phyloP scores from a whole-genome alignment of 495 filamentous ascomycete genomes.

The Neurospora tetraspora region DNA sequence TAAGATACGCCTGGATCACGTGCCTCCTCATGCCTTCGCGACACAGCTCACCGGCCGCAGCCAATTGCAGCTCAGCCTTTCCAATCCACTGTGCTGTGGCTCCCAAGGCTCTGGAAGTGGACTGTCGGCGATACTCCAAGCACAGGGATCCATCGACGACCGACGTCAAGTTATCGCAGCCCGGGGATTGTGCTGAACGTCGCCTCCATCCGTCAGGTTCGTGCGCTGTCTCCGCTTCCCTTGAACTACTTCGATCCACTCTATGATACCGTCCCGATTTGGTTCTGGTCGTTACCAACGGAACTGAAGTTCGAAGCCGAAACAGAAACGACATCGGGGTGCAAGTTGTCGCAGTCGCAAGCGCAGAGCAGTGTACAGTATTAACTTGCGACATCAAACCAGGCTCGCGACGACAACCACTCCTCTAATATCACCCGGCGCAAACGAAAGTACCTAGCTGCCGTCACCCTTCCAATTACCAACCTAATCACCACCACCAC shows the following conservation, averaged over 20 bases:
- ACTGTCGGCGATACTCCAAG: background rate
- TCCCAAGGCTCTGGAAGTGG: background rate
- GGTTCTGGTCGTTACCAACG: too few relatives aligned
- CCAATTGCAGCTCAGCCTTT: background rate
- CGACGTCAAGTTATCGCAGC: slow-evolving; percentile 24
- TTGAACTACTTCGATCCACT: too few relatives aligned
- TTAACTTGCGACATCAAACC: background rate
- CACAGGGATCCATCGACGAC: slow-evolving; percentile 16
- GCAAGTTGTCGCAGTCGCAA: too few relatives aligned
- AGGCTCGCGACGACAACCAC: background rate
- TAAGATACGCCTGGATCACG: background rate
- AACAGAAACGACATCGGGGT: too few relatives aligned
- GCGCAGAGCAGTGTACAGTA: too few relatives aligned
- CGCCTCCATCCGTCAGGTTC: slow-evolving; percentile 5
- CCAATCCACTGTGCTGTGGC: background rate
- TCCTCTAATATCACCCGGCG: too few relatives aligned
- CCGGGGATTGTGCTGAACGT: slow-evolving; percentile 1
- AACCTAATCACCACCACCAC: slow-evolving; percentile 5
- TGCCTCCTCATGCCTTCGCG: accelerated
- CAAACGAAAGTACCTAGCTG: too few relatives aligned
- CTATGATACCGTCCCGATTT: background rate
- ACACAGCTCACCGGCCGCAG: background rate
- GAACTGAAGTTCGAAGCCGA: too few relatives aligned
- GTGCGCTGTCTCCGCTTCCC: background rate
- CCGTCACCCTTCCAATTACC: too few relatives aligned